phyloP scores from a whole-genome alignment of 768 basidiomycete species.

The Paxillus involutus region DNA sequence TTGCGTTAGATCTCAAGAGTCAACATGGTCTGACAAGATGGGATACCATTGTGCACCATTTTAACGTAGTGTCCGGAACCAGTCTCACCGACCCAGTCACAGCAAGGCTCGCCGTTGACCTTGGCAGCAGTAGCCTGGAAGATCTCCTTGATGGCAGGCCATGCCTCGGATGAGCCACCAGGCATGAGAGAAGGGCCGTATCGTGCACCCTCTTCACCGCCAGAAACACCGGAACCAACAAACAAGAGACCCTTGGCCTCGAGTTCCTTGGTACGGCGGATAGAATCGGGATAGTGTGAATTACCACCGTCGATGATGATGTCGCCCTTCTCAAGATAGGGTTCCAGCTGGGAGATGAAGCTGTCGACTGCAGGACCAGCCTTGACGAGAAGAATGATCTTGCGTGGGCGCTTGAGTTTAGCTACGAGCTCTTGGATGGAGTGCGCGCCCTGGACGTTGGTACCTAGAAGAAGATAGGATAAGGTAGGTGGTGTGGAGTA shows the following conservation, averaged over 20 bases:
- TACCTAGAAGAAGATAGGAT: slow-evolving; percentile 55
- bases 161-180: slow-evolving; percentile 90
- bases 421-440: slow-evolving; percentile 86
- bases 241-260: slow-evolving; percentile 95
- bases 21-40: slow-evolving; percentile 2
- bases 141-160: slow-evolving; percentile 96
- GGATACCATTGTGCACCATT: slow-evolving; percentile 95
- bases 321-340: slow-evolving; percentile 91
- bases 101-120: slow-evolving; percentile 93
- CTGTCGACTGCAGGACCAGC: slow-evolving; percentile 94
- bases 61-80: slow-evolving; percentile 99
- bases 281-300: slow-evolving; percentile 98
- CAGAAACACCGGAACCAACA: slow-evolving; percentile 98
- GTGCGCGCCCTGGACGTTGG: slow-evolving; percentile 93
- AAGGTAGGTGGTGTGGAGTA: slow-evolving; percentile 16
- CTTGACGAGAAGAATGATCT: slow-evolving; percentile 98
- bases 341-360: slow-evolving; percentile 88
- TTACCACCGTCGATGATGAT: slow-evolving; percentile 99
- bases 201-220: slow-evolving; percentile 98
- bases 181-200: slow-evolving; percentile 99
- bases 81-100: slow-evolving; percentile 98
- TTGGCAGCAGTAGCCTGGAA: slow-evolving; percentile 99
- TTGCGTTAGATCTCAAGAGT: slow-evolving; percentile 5
- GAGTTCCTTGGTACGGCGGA: slow-evolving; percentile 90
- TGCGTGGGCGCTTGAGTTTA: slow-evolving; percentile 94